Evolutionary conservation across 1,284 basidiomycete genomes (phyloP).

Genomic region (Trichosporon sp.): DNA sequence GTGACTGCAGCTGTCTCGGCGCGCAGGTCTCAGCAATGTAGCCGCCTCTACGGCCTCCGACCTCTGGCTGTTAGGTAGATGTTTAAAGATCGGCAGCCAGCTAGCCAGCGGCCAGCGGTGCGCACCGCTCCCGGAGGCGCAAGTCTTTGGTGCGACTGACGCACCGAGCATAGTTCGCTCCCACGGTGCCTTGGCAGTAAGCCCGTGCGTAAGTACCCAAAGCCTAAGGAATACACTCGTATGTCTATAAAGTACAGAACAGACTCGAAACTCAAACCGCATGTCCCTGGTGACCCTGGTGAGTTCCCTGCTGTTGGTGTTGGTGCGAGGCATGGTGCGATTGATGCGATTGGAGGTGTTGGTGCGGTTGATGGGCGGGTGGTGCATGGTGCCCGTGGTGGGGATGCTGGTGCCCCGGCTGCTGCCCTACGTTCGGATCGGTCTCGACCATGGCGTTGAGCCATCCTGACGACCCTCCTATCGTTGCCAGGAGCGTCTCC

Average conservation of each 20-base stretch:
- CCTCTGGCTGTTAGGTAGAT: no score
- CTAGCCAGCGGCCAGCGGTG: no score
- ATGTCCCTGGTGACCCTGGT: neutral
- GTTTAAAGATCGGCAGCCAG: no score
- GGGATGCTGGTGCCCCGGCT: neutral
- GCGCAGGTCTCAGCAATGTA: no score
- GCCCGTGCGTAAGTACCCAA: no score
- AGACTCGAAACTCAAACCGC: neutral
- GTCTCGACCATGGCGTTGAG: neutral
- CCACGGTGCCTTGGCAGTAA: no score
- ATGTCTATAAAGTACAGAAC: neutral
- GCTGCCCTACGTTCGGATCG: neutral
- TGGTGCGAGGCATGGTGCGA: neutral
- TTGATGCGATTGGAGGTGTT: neutral
- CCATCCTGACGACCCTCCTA: neutral
- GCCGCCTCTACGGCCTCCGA: no score
- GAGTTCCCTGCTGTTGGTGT: neutral
- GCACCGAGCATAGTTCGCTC: no score
- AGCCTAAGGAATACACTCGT: neutral
- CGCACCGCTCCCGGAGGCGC: no score
- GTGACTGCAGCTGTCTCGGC: no score
- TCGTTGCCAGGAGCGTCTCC: neutral
- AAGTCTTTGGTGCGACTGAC: no score
- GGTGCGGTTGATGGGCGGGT: neutral
- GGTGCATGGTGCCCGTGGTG: neutral